Evolutionary conservation across 371 early-diverging fungal species (phyloP).

Genomic region (Conidiobolus coronatus): DNA sequence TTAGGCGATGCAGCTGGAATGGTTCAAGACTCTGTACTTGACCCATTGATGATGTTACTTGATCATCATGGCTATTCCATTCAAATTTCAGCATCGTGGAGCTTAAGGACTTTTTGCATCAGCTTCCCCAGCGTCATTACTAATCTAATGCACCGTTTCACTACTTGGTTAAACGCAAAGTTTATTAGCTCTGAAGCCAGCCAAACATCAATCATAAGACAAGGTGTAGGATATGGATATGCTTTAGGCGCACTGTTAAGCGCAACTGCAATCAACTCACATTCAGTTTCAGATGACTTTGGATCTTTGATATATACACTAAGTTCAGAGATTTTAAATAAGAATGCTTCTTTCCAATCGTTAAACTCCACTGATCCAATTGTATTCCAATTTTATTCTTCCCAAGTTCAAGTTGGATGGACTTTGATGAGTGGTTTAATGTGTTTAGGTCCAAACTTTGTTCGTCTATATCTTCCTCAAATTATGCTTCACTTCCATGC

Average conservation of each 20-base stretch:
- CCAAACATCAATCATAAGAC: constrained; percentile 17
- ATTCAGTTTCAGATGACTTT: constrained; percentile 50
- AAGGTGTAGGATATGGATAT: constrained; percentile 35
- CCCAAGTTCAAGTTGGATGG: constrained; percentile 52
- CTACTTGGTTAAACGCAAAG: constrained; percentile 32
- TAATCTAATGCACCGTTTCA: constrained; percentile 27
- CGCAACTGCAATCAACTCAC: constrained; percentile 34
- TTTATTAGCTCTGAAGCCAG: constrained; percentile 17
- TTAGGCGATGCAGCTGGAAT: constrained; percentile 42
- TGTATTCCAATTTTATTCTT: not conserved
- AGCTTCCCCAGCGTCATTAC: constrained; percentile 38
- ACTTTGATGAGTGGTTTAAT: constrained; percentile 49
- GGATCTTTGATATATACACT: constrained; percentile 51
- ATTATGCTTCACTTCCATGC: constrained; percentile 18
- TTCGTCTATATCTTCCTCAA: constrained; percentile 56
- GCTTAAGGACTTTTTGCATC: constrained; percentile 38
- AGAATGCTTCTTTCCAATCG: constrained; percentile 26
- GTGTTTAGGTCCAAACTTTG: constrained; percentile 59
- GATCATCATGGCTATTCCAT: constrained; percentile 44
- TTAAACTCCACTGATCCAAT: constrained; percentile 24
- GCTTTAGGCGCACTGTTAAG: constrained; percentile 44
- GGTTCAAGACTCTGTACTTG: constrained; percentile 26
- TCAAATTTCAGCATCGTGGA: constrained; percentile 48
- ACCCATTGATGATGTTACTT: constrained; percentile 38
- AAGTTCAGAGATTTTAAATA: constrained; percentile 44